phyloP scores from a whole-genome alignment of 2,329 filamentous ascomycete species.

The Apiospora hydei region DNA sequence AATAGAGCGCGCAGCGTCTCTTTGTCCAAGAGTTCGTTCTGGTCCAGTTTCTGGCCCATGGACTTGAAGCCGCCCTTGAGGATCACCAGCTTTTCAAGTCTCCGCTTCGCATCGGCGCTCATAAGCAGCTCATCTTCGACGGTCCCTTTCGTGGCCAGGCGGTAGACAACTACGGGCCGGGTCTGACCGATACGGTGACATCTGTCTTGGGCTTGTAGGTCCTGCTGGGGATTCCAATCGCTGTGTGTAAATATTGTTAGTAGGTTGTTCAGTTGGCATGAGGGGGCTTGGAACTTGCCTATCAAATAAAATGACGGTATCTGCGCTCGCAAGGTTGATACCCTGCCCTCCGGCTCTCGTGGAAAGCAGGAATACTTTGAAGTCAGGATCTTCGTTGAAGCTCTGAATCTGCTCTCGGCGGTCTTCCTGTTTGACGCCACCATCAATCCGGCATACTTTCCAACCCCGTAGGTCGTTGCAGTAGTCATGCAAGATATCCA shows the following conservation, averaged over 20 bases:
- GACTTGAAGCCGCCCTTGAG: conserved; percentile 86
- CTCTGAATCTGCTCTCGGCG: conserved; percentile 74
- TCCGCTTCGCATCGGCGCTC: conserved; percentile 88
- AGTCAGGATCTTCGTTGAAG: conserved; percentile 72
- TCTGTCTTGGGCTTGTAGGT: conserved; percentile 97
- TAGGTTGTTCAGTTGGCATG: conserved; percentile 86
- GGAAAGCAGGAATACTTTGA: conserved; percentile 87
- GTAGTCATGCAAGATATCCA: conserved; percentile 91
- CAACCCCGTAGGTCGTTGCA: conserved; percentile 78
- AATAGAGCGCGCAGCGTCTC: conserved; percentile 69
- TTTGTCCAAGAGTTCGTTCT: conserved; percentile 61
- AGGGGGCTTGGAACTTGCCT: conserved; percentile 91
- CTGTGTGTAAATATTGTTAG: conserved; percentile 72
- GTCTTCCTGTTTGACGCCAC: conserved; percentile 78
- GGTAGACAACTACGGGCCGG: conserved; percentile 93
- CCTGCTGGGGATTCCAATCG: conserved; percentile 99
- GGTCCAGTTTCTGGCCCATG: conserved; percentile 67
- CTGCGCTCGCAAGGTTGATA: conserved; percentile 98
- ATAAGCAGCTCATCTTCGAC: conserved; percentile 96
- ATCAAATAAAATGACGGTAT: conserved; percentile 97
- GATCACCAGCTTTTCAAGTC: conserved; percentile 93
- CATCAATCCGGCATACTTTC: conserved; percentile 90
- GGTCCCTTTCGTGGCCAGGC: conserved; percentile 96
- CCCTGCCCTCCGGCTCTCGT: conserved; percentile 96
- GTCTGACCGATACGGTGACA: conserved; percentile 98